Conservation (phyloP, 148 eudicot genomes). For the Rhododendron kiyosumense region DNA sequence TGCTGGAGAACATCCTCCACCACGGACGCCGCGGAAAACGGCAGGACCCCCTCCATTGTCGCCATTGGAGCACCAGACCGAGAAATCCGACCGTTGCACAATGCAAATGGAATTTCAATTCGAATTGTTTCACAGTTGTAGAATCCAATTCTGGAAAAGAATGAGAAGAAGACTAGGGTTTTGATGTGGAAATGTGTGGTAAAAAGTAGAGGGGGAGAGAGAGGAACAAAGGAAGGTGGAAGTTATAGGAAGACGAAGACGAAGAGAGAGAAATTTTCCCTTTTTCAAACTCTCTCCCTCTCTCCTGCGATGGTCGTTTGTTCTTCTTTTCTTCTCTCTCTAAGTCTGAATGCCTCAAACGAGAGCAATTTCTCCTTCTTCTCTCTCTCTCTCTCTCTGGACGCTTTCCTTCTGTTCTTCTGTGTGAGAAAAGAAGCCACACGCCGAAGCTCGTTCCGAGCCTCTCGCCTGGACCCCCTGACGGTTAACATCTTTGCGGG, state of each 20-base stretch:
- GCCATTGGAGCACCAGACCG: slow-evolving; percentile 12
- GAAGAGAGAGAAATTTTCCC: neutral
- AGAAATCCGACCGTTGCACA: slow-evolving; percentile 5
- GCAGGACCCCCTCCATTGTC: slow-evolving; percentile 45
- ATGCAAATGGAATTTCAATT: neutral
- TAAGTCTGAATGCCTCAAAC: neutral
- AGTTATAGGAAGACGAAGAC: neutral
- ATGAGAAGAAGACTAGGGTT: neutral
- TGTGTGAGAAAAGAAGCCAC: neutral
- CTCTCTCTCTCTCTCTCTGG: slow-evolving; percentile 10
- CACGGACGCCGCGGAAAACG: slow-evolving; percentile 49
- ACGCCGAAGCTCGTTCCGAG: slow-evolving; percentile 23
- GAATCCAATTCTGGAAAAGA: slow-evolving; percentile 2
- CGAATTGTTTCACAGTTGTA: neutral
- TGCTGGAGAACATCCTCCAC: slow-evolving; percentile 71
- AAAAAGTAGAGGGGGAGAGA: neutral
- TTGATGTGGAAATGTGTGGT: neutral
- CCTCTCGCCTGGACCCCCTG: slow-evolving; percentile 28
- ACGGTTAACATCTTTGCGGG: slow-evolving; percentile 3
- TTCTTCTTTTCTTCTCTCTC: neutral
- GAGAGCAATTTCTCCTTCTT: neutral
- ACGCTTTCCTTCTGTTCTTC: neutral
- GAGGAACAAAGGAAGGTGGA: neutral
- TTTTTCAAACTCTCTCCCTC: neutral
- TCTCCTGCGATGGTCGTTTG: slow-evolving; percentile 15